A percentile compares a stretch with the other conserved stretches of the same genome.
Evolutionary conservation across 2,329 filamentous ascomycete genomes (phyloP).

Genomic region (Microdochium trichocladiopsis): DNA sequence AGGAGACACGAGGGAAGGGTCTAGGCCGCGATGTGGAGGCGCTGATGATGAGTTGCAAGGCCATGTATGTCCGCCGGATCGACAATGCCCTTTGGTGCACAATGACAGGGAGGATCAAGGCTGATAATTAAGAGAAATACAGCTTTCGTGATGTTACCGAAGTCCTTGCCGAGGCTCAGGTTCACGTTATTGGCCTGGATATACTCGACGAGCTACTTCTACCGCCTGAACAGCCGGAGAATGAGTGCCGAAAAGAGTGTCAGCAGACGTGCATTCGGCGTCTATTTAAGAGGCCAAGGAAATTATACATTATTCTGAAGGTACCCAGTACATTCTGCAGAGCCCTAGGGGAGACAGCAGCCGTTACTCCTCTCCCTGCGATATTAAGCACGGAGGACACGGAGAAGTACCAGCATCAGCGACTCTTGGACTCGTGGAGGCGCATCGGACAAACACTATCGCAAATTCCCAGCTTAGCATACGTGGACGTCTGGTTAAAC

Average conservation of each 20-base stretch:
- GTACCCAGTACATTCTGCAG: neutral
- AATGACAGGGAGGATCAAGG: too few relatives aligned
- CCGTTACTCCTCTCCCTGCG: neutral
- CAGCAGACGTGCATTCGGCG: too few relatives aligned
- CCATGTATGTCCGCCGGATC: neutral
- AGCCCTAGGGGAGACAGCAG: neutral
- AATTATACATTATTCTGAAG: neutral
- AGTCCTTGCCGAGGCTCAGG: neutral
- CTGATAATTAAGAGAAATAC: neutral
- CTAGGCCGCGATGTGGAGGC: neutral
- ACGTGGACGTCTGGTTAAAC: neutral
- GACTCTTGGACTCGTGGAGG: neutral
- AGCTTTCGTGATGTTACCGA: neutral
- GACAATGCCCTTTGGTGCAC: neutral
- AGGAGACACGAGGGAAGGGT: neutral
- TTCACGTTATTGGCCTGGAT: neutral
- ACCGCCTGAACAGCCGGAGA: too few relatives aligned
- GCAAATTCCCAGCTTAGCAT: neutral
- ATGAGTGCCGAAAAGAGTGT: too few relatives aligned
- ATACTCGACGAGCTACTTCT: neutral
- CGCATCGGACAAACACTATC: neutral
- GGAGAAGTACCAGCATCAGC: neutral
- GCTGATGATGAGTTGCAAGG: neutral
- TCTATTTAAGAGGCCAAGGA: neutral
- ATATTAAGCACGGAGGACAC: too few relatives aligned